phyloP scores from a whole-genome alignment of 2,329 filamentous ascomycete species.

The Monilinia vaccinii-corymbosi region DNA sequence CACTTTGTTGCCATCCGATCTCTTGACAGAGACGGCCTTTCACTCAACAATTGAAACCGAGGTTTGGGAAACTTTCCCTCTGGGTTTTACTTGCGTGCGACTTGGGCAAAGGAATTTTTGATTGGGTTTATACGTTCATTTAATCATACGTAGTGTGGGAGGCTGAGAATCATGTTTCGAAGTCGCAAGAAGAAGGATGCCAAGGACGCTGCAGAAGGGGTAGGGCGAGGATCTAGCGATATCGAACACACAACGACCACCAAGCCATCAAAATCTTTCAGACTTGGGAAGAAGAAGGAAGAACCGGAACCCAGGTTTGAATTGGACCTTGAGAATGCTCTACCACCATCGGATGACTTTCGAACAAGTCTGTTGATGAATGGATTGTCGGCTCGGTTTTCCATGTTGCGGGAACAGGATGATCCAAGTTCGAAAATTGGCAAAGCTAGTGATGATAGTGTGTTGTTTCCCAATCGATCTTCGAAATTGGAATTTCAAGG shows the following conservation, averaged over 20 bases:
- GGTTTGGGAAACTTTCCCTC: not conserved
- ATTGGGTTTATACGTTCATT: not conserved
- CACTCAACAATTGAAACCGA: not conserved
- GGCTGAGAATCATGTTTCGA: conserved; percentile 56
- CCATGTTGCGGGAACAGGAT: conserved; percentile 92
- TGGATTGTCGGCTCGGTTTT: conserved; percentile 87
- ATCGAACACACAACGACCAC: conserved; percentile 33
- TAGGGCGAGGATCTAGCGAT: conserved; percentile 43
- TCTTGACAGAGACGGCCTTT: not conserved
- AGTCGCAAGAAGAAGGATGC: conserved; percentile 66
- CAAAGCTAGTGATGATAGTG: conserved; percentile 92
- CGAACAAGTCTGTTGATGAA: conserved; percentile 94
- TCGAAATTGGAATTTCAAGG: conserved; percentile 52
- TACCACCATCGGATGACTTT: conserved; percentile 83
- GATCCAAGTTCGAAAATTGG: conserved; percentile 82
- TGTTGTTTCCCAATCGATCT: conserved; percentile 72
- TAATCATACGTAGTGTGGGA: conserved; percentile 6
- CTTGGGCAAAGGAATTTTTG: not conserved
- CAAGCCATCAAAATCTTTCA: conserved; percentile 44
- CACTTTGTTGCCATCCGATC: not conserved
- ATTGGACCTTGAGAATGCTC: conserved; percentile 61
- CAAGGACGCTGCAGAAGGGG: conserved; percentile 43
- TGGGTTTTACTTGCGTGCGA: not conserved
- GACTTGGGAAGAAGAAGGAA: conserved; percentile 43
- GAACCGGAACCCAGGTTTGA: conserved; percentile 51